Conservation (phyloP, 129 eudicot genomes). For the Flaveria bidentis region DNA sequence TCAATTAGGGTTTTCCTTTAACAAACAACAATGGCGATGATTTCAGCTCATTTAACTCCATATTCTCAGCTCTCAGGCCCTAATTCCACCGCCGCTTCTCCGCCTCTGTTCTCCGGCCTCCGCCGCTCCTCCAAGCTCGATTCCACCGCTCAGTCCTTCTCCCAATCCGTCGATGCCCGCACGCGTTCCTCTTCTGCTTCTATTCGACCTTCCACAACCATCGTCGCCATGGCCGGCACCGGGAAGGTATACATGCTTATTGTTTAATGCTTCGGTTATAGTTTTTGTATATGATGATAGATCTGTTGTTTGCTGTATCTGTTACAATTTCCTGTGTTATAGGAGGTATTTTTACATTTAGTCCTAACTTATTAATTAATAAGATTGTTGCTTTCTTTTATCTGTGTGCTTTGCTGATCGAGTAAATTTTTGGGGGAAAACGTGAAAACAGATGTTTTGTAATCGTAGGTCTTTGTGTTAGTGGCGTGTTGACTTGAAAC, state of each 20-base stretch:
- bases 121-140: conserved; percentile 57
- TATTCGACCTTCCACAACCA: conserved; percentile 46
- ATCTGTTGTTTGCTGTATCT: background rate
- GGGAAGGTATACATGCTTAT: conserved; percentile 57
- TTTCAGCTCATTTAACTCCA: conserved; percentile 37
- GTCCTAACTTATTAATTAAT: background rate
- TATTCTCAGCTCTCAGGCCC: conserved; percentile 43
- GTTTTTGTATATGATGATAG: background rate
- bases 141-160: conserved; percentile 34
- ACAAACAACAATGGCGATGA: conserved; percentile 47
- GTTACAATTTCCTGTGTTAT: background rate
- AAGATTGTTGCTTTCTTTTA: background rate
- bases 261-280: background rate
- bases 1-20: conserved; percentile 10
- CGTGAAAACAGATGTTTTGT: background rate
- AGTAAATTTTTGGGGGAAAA: background rate
- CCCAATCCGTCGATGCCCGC: conserved; percentile 54
- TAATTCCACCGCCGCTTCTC: conserved; percentile 43
- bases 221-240: conserved; percentile 93
- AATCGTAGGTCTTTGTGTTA: conserved; percentile 16
- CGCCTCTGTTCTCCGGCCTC: conserved; percentile 48
- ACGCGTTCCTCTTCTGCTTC: conserved; percentile 54
- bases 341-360: background rate
- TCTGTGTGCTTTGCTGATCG: background rate
- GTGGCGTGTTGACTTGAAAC: background rate